phyloP scores from a whole-genome alignment of 2,329 filamentous ascomycete species.

The Dothideomycetidae sp. region DNA sequence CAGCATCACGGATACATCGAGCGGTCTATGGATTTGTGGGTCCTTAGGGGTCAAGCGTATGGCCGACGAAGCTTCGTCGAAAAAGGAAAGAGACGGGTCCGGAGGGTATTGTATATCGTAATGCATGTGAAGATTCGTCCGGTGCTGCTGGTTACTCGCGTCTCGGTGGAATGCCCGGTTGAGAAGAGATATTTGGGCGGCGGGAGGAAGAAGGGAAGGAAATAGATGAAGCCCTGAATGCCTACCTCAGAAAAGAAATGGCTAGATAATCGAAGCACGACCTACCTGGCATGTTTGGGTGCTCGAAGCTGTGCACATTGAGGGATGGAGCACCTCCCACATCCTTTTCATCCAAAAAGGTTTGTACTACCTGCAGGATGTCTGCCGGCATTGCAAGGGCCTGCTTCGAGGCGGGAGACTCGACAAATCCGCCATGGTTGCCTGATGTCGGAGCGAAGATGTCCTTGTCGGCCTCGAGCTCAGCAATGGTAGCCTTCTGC shows the following conservation, averaged over 20 bases:
- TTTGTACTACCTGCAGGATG: conserved; percentile 25
- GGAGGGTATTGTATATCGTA: conserved; percentile 53
- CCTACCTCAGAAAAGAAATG: conserved; percentile 10
- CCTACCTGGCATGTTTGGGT: conserved; percentile 55
- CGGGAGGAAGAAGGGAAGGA: conserved; percentile 56
- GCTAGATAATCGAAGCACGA: conserved; percentile 2
- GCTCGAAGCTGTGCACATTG: conserved; percentile 47
- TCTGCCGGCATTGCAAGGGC: conserved; percentile 26
- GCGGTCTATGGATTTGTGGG: conserved; percentile 55
- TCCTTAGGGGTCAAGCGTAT: conserved; percentile 45
- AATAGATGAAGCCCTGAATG: conserved; percentile 62
- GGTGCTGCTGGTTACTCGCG: conserved; percentile 56
- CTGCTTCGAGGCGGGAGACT: conserved; percentile 31
- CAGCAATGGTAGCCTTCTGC: conserved; percentile 34
- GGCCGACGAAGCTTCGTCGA: conserved; percentile 29
- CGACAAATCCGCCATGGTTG: conserved; percentile 16
- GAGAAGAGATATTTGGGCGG: conserved; percentile 55
- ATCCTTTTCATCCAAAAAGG: too few relatives aligned
- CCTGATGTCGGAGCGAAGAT: conserved; percentile 29
- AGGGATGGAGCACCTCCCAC: too few relatives aligned
- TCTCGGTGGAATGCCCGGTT: conserved; percentile 64
- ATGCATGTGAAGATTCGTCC: conserved; percentile 83
- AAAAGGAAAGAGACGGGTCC: conserved; percentile 37
- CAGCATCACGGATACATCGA: conserved; percentile 56
- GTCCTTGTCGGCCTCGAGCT: conserved; percentile 38